Evolutionary conservation across 2,329 filamentous ascomycete species (phyloP), one percentile per base, ranked within the genome.

Genomic region (Monosporascus ibericus): DNA sequence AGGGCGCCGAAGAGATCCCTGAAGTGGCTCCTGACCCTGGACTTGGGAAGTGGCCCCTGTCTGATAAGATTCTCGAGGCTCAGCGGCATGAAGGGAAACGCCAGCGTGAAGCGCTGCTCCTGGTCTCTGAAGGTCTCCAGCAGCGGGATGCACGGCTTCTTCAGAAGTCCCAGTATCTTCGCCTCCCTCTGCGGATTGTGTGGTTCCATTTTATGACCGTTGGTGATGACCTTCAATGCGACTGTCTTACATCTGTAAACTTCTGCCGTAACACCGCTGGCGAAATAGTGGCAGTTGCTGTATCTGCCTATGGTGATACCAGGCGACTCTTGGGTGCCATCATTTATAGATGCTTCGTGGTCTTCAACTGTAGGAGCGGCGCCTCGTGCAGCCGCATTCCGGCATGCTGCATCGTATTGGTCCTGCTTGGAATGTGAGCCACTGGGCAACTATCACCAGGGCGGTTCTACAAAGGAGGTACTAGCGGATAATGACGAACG

Each of bases 141-240:
- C 4, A 99, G 76, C 1, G 81, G 75, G 52, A 97, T 80, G 52
- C 78, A 70, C 2, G 79, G 74, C 42, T 77, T 78, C 25, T 75
- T 75, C 17, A 89, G 75, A 11, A 75, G 70, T 27, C 69, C 68
- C 2, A 99, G 77, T 47, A 97, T 85, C 58, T 85, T 84, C 49
- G 85, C 85, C 73, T 99, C 94, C 44, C 89, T 84, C 47, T 79
- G 74, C 1, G 90, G 87, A 65, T 95, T 85, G 70, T 99, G 94
- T 9, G 94, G 94, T 53, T 88, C 84, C 38, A 85, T 79, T 71
- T 87, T 84, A 50, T 79, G 76, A 38, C 85, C 85, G 34, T 89
- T 85, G 27, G 83, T 84, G 37, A 94, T 95, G 54, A 96, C 84
- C 67, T 99, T 99, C 48, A 99, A 75, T 2, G 92, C 94, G 18